Conservation (phyloP, 306 rosid species). For the Trifolium subterraneum region DNA sequence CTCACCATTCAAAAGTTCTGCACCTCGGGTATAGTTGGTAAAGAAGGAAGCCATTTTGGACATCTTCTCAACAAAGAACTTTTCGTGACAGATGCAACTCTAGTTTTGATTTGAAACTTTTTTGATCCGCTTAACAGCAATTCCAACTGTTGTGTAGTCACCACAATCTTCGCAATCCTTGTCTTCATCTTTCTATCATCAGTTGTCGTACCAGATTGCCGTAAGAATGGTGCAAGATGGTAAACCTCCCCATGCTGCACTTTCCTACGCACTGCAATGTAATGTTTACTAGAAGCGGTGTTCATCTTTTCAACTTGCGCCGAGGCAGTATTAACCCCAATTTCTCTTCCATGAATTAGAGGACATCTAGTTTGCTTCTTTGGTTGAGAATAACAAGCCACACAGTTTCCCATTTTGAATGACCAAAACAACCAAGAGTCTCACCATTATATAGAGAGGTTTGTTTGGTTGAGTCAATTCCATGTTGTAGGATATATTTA, state of each 20-base stretch:
- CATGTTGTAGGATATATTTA: slow-evolving; percentile 9
- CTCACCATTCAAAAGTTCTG: slow-evolving; percentile 39
- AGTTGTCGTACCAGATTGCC: slow-evolving; percentile 39
- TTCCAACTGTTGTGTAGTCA: slow-evolving; percentile 60
- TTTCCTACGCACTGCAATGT: slow-evolving; percentile 24
- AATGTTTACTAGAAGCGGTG: slow-evolving; percentile 37
- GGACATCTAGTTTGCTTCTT: slow-evolving; percentile 44
- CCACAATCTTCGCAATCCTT: slow-evolving; percentile 61
- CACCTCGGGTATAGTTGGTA: slow-evolving; percentile 60
- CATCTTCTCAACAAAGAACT: slow-evolving; percentile 35
- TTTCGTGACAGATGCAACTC: slow-evolving; percentile 27
- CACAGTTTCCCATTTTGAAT: slow-evolving; percentile 68
- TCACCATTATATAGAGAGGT: slow-evolving; percentile 46
- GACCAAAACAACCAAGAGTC: slow-evolving; percentile 37
- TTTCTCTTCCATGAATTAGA: slow-evolving; percentile 40
- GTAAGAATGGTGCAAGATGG: slow-evolving; percentile 46
- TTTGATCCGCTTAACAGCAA: slow-evolving; percentile 54
- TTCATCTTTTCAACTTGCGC: slow-evolving; percentile 37
- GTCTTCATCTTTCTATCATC: slow-evolving; percentile 38
- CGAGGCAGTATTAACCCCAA: slow-evolving; percentile 35
- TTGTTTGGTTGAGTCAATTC: slow-evolving; percentile 35
- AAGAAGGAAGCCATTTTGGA: slow-evolving; percentile 63
- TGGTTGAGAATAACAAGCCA: slow-evolving; percentile 37
- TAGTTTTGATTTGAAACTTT: slow-evolving; percentile 36
- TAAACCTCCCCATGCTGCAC: slow-evolving; percentile 51